Base-by-base conservation (phyloP, 2,329 filamentous ascomycete species). In the Microsporum canis region DNA sequence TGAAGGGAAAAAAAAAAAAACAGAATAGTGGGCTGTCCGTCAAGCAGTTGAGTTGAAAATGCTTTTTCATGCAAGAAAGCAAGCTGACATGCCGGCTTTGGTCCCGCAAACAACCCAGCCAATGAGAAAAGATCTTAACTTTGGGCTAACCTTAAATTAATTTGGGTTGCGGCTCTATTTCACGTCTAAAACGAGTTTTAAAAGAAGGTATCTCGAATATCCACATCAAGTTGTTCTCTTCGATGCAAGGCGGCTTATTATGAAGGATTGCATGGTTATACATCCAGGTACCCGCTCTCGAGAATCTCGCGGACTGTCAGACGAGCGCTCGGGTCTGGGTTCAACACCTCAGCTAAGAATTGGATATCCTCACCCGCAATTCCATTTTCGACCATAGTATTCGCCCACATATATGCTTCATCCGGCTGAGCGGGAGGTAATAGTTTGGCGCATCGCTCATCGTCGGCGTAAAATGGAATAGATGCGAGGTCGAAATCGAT, bases 401-500 rank as follows among this genome's bases (percentile, higher is more conserved):
- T 66, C 59, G 58, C 62, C 63, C 65, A 64, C 65, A 64, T 66
- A 29, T 66, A 66, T 17, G 64, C 64, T 60, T 63, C 58, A 23
- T 62, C 62, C 58, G 64, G 61, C 60, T 53, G 65, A n/a, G 65
- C 57, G 53, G 61, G 33, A 38, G 61, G 65, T 36, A 66, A 39
- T 3, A 60, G 17, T 55, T 59, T 58, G 38, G 58, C 57, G 27
- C 59, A 63, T 41, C 60, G 41, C 58, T 64, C 36, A 27, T 66
- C 61, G 33, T 66, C 53, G 23, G 61, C 61, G 60, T 65, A 66
- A 27, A 59, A 62, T 57, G 59, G 62, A 10, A 64, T 45, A 4
- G 58, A 62, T 33, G 33, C 43, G 10, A 65, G 38, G 23, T 65
- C 59, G 29, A 65, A 64, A 56, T 65, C 61, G 56, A 66, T 65